A percentile compares a stretch with the other conserved stretches of the same genome.
Evolutionary conservation across 768 basidiomycete genomes (phyloP).

Genomic region (Suillus sp.): DNA sequence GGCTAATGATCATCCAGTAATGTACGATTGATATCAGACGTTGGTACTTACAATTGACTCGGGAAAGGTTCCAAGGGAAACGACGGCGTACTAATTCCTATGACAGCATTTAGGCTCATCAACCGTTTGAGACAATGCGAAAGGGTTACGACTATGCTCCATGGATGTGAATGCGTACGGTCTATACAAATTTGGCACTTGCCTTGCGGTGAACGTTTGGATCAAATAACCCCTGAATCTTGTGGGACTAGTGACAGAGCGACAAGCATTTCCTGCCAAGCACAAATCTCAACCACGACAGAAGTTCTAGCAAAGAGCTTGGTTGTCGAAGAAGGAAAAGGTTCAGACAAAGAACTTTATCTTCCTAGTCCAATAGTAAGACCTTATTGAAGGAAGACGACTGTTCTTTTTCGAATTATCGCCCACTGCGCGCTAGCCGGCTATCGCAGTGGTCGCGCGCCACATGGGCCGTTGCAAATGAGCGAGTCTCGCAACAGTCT

Average conservation of each 20-base stretch:
- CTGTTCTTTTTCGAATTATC: background rate
- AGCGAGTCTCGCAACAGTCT: background rate
- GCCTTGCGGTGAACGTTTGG: background rate
- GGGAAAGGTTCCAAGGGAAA: conserved; percentile 50
- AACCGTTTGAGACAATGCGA: conserved; percentile 62
- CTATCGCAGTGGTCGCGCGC: background rate
- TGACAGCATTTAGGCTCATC: conserved; percentile 77
- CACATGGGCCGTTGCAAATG: background rate
- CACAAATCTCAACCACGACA: background rate
- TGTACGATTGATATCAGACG: background rate
- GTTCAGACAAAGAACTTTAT: background rate
- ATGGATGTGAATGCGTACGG: background rate
- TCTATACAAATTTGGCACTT: background rate
- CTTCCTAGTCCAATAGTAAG: background rate
- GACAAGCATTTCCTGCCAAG: background rate
- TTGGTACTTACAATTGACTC: background rate
- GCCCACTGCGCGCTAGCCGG: background rate
- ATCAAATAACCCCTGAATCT: background rate
- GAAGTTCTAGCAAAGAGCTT: background rate
- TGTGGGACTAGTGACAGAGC: background rate
- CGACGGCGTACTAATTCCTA: conserved; percentile 84
- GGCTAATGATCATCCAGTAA: background rate
- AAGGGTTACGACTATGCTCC: conserved; percentile 46
- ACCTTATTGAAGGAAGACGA: background rate
- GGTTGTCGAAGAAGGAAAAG: background rate